These are phyloP conservation scores for Sporothrix phasma DNA, from an alignment of 2,329 filamentous ascomycete genomes.

Conservation along the genomic window DNA sequence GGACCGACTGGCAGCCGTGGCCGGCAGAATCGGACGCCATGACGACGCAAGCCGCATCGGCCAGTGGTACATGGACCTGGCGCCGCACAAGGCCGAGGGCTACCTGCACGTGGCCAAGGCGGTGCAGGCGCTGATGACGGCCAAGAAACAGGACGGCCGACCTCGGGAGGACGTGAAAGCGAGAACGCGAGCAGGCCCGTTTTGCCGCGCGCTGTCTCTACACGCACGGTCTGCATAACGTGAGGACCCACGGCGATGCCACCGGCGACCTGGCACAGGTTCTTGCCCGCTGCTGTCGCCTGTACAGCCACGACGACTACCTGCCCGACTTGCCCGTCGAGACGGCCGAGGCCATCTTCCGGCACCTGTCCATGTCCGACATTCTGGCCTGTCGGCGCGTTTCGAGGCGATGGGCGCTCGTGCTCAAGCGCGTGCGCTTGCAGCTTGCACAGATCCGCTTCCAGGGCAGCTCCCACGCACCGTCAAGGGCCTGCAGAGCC, in stretches of 20 bases:
- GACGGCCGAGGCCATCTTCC: conserved; percentile 12
- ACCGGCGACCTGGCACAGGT: background rate
- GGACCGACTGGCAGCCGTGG: conserved; percentile 3
- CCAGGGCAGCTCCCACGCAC: background rate
- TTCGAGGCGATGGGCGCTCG: conserved; percentile 5
- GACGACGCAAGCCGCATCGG: background rate
- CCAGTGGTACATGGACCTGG: conserved; percentile 15
- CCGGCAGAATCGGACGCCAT: background rate
- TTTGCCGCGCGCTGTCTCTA: conserved; percentile 18
- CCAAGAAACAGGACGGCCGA: background rate
- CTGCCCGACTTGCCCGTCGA: conserved; percentile 15
- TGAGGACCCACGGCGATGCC: conserved; percentile 6
- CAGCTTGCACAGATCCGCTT: background rate
- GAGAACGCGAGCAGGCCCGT: background rate
- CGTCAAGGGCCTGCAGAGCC: background rate
- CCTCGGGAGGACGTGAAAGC: background rate
- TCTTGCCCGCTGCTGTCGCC: conserved; percentile 7
- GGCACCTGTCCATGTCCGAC: conserved; percentile 9
- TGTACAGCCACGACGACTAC: conserved; percentile 14
- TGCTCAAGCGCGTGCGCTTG: conserved; percentile 6
- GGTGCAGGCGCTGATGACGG: background rate
- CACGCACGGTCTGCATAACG: conserved; percentile 17
- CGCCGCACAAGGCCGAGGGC: conserved; percentile 12
- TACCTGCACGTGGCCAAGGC: conserved; percentile 18
- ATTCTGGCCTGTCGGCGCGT: conserved; percentile 11